phyloP scores from a whole-genome alignment of 2,329 filamentous ascomycete genomes.

The Sarocladium strictum region DNA sequence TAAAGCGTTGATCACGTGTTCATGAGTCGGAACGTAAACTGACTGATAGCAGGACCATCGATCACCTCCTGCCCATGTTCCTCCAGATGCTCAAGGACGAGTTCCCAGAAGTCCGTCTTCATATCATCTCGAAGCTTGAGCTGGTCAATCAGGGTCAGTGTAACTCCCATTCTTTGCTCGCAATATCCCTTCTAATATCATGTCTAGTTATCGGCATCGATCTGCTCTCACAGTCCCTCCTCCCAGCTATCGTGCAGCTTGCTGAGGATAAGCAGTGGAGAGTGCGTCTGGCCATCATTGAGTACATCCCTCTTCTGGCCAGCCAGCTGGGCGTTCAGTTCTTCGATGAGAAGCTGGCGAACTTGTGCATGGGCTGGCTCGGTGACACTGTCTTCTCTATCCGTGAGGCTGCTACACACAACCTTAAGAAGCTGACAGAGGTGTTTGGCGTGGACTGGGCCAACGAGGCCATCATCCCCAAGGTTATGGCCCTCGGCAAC shows the following conservation, averaged over 20 bases:
- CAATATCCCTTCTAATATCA: neutral
- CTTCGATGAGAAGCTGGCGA: slow-evolving; percentile 95
- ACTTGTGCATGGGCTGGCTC: slow-evolving; percentile 96
- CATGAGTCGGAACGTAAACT: neutral
- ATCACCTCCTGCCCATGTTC: slow-evolving; percentile 97
- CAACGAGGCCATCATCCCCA: slow-evolving; percentile 92
- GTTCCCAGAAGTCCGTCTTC: slow-evolving; percentile 93
- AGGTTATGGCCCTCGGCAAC: slow-evolving; percentile 97
- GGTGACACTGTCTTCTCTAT: slow-evolving; percentile 99
- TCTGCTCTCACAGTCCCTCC: slow-evolving; percentile 87
- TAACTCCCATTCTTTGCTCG: neutral
- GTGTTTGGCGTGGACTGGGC: slow-evolving; percentile 99
- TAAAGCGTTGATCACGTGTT: neutral
- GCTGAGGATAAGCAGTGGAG: slow-evolving; percentile 99
- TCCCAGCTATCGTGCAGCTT: slow-evolving; percentile 94
- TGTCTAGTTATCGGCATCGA: slow-evolving; percentile 89
- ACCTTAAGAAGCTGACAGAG: slow-evolving; percentile 96
- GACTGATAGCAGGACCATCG: slow-evolving; percentile 64
- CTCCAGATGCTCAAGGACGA: slow-evolving; percentile 99
- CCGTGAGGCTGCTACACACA: slow-evolving; percentile 92
- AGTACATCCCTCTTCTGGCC: slow-evolving; percentile 95
- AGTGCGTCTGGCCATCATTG: slow-evolving; percentile 94
- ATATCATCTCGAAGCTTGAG: slow-evolving; percentile 99
- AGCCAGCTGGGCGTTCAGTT: slow-evolving; percentile 95
- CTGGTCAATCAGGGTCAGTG: slow-evolving; percentile 84